Percentiles rank a stretch among this genome's conserved stretches.
Conservation (phyloP, 768 basidiomycete genomes). For the Mycena amicta region DNA sequence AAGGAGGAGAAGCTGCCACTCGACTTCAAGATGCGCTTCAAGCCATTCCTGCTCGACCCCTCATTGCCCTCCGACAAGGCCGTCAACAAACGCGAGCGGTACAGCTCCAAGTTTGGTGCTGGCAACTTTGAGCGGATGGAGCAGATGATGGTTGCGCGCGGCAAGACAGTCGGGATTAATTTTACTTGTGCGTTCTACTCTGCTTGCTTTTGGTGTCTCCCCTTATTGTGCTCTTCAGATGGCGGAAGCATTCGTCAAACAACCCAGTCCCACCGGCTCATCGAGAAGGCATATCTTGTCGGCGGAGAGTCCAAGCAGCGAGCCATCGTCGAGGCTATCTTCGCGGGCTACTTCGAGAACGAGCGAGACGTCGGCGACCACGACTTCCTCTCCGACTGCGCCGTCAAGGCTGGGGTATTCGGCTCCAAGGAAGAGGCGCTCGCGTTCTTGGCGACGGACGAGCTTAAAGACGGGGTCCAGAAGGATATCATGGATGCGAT, state of each 20-base stretch:
- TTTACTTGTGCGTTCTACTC: conserved; percentile 13
- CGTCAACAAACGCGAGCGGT: conserved; percentile 14
- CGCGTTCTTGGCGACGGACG: conserved; percentile 6
- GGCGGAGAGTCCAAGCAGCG: conserved; percentile 18
- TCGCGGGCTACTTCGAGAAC: conserved; percentile 20
- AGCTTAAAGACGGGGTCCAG: conserved; percentile 8
- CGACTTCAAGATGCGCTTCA: conserved; percentile 22
- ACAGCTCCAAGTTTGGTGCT: conserved; percentile 10
- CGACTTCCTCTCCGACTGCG: conserved; percentile 18
- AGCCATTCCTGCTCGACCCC: conserved; percentile 21
- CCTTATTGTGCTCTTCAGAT: background rate
- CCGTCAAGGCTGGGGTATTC: conserved; percentile 13
- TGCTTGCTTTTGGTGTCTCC: background rate
- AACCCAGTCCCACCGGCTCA: conserved; percentile 22
- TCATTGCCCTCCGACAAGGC: conserved; percentile 5
- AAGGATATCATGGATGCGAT: conserved; percentile 14
- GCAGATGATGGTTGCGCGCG: conserved; percentile 12
- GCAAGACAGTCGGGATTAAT: conserved; percentile 13
- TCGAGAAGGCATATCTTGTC: conserved; percentile 17
- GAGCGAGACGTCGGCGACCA: conserved; percentile 15
- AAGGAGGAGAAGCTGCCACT: conserved; percentile 20
- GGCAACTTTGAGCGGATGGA: conserved; percentile 8
- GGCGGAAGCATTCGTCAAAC: conserved; percentile 19
- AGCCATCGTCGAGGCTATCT: conserved; percentile 15
- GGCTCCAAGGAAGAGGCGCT: conserved; percentile 8